phyloP scores from a whole-genome alignment of 768 basidiomycete species.

The Trametes gibbosa region DNA sequence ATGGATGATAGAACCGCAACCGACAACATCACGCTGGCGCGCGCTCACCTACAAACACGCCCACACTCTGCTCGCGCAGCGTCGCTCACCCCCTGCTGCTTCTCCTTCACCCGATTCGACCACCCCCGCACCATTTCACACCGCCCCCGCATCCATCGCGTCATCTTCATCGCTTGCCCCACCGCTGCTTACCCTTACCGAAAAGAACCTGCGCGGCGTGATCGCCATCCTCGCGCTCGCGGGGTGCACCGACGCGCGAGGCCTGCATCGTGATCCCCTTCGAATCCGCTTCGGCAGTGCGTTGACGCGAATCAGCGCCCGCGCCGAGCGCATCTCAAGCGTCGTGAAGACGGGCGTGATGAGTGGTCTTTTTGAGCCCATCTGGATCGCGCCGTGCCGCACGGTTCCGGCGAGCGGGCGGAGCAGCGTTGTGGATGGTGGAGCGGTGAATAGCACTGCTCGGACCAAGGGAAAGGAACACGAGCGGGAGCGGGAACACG shows the following conservation, averaged over 20 bases:
- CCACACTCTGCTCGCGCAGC: conserved; percentile 21
- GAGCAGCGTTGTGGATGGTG: not conserved
- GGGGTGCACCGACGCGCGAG: conserved; percentile 30
- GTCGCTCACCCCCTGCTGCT: conserved; percentile 1
- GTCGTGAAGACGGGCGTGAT: conserved; percentile 33
- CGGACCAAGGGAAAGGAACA: conserved; percentile 14
- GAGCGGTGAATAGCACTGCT: not conserved
- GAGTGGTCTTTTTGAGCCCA: conserved; percentile 33
- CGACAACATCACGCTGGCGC: conserved; percentile 37
- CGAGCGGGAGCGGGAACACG: conserved; percentile 9
- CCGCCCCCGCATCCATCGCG: conserved; percentile 16
- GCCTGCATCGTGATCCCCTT: conserved; percentile 29
- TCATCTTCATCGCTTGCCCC: conserved; percentile 14
- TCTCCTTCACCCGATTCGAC: conserved; percentile 16
- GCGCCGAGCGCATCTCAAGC: conserved; percentile 27
- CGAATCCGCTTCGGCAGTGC: conserved; percentile 30
- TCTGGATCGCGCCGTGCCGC: conserved; percentile 18
- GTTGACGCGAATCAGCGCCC: conserved; percentile 28
- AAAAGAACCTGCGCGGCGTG: conserved; percentile 30
- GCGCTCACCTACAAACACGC: conserved; percentile 34
- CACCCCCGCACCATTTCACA: conserved; percentile 25
- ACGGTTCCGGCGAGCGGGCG: not conserved
- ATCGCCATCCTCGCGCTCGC: conserved; percentile 33
- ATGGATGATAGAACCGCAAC: conserved; percentile 30
- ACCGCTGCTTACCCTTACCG: conserved; percentile 20